Conservation (phyloP, 1,284 basidiomycete genomes). For the Ceratobasidium sp. region DNA sequence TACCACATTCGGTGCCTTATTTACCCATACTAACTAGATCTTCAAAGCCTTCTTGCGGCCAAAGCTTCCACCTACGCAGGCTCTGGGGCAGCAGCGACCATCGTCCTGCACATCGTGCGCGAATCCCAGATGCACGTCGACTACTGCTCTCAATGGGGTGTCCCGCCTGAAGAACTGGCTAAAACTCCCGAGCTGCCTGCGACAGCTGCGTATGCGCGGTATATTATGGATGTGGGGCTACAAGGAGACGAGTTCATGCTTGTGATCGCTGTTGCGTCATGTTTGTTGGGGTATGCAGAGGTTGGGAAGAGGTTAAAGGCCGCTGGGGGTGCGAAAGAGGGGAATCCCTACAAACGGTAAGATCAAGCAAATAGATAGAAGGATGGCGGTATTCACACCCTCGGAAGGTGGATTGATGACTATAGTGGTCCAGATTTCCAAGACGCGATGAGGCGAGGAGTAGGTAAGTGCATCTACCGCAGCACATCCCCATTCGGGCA, state of each 20-base stretch:
- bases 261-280: conserved; percentile 84
- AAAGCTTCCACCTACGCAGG: conserved; percentile 75
- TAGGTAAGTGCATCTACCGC: conserved; percentile 63
- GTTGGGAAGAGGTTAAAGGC: conserved; percentile 84
- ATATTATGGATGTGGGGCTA: conserved; percentile 79
- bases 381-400: not conserved
- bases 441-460: conserved; percentile 71
- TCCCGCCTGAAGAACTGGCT: conserved; percentile 69
- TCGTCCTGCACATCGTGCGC: conserved; percentile 70
- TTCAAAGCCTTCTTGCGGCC: conserved; percentile 73
- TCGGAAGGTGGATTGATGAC: conserved; percentile 80
- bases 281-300: conserved; percentile 94
- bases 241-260: conserved; percentile 78
- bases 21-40: not conserved
- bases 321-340: conserved; percentile 60
- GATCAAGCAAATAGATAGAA: not conserved
- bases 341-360: conserved; percentile 70
- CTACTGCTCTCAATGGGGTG: conserved; percentile 77
- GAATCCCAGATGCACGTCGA: conserved; percentile 80
- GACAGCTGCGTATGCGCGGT: conserved; percentile 88
- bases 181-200: conserved; percentile 71
- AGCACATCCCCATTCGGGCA: not conserved
- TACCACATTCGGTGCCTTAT: not conserved
- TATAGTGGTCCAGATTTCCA: conserved; percentile 69
- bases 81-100: conserved; percentile 73